Evolutionary conservation across 352 stramenopile genomes (phyloP).

Genomic region (Aphanomyces euteiches): DNA sequence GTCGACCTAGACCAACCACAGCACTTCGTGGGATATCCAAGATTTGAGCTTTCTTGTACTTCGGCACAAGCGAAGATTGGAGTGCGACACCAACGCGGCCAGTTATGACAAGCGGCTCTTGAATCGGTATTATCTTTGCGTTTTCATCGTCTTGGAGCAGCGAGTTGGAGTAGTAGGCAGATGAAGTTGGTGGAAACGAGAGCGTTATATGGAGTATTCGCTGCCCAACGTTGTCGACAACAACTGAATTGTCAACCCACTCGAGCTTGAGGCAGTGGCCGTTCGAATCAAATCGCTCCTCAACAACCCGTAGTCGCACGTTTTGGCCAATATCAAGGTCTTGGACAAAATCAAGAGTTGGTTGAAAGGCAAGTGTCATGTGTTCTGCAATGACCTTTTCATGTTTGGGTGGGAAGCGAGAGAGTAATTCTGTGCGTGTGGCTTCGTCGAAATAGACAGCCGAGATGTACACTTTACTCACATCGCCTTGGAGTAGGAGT

Average conservation of each 20-base stretch:
- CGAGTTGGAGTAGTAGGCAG: conserved; percentile 15
- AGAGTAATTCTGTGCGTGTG: neutral
- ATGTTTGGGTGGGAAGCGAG: conserved; percentile 6
- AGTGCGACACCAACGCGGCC: neutral
- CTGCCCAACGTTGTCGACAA: neutral
- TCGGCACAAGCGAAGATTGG: neutral
- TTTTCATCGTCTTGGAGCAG: neutral
- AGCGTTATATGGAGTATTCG: conserved; percentile 15
- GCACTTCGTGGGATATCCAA: neutral
- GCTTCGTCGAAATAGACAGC: neutral
- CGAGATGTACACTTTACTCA: conserved; percentile 6
- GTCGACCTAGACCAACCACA: neutral
- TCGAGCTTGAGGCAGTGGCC: conserved; percentile 3
- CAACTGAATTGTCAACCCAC: neutral
- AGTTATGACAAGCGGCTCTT: neutral
- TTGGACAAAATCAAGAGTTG: neutral
- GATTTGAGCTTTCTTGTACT: neutral
- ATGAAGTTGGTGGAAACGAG: neutral
- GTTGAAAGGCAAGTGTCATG: conserved; percentile 23
- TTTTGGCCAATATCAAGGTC: neutral
- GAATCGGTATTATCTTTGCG: neutral
- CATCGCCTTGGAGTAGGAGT: neutral
- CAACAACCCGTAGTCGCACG: neutral
- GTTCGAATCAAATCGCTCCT: neutral
- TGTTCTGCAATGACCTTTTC: conserved; percentile 3